Conservation (phyloP, 2,329 filamentous ascomycete species). For the Fusarium citri region DNA sequence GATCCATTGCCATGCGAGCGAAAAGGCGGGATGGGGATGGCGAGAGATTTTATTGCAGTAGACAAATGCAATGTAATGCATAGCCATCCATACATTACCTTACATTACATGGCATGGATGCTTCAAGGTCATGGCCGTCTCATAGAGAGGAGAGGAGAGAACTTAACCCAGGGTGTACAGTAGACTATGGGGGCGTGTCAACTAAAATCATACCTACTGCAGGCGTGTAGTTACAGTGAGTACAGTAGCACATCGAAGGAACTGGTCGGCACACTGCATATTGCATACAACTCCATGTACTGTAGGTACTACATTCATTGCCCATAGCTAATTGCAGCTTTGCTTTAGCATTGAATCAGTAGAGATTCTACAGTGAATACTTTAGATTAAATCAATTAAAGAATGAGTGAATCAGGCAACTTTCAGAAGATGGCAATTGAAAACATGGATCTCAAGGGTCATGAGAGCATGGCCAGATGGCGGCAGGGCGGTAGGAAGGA, state of each 20-base stretch:
- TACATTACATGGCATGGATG: conserved; percentile 8
- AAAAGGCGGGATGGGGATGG: conserved; percentile 38
- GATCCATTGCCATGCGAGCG: conserved; percentile 25
- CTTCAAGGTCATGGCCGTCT: conserved; percentile 15
- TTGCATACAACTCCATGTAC: conserved; percentile 14
- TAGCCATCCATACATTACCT: neutral
- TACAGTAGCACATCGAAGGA: conserved; percentile 8
- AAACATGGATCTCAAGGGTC: conserved; percentile 19
- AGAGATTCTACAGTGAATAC: neutral
- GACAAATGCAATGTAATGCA: conserved; percentile 25
- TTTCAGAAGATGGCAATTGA: neutral
- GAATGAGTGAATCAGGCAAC: neutral
- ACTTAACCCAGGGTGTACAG: conserved; percentile 18
- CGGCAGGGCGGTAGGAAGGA: conserved; percentile 38
- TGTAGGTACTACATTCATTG: neutral
- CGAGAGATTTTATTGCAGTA: conserved; percentile 40
- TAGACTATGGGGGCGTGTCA: conserved; percentile 17
- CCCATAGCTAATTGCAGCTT: too few relatives aligned
- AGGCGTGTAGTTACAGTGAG: conserved; percentile 12
- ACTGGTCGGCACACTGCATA: conserved; percentile 25
- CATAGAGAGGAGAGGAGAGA: neutral
- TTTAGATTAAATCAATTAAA: neutral
- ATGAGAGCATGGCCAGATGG: conserved; percentile 9
- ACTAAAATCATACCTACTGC: neutral
- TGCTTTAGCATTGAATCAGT: too few relatives aligned